phyloP scores from a whole-genome alignment of 2,329 filamentous ascomycete genomes.

The Nothophoma quercina region DNA sequence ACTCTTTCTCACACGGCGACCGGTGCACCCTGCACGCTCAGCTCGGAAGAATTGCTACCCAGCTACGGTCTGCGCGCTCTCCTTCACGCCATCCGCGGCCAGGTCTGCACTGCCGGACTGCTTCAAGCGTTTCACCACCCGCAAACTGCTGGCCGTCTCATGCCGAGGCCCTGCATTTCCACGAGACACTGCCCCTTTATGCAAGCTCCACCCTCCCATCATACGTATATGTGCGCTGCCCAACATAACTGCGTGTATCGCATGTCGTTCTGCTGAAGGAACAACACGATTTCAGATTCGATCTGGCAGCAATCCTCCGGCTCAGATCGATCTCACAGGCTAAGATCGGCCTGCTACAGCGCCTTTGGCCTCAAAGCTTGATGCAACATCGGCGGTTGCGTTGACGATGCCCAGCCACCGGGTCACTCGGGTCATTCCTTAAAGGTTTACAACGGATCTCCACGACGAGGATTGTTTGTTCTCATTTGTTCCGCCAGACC shows the following conservation, averaged over 20 bases:
- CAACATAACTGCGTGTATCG: slow-evolving; percentile 5
- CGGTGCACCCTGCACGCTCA: slow-evolving; percentile 9
- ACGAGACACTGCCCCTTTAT: slow-evolving; percentile 34
- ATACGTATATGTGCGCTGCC: slow-evolving; percentile 1
- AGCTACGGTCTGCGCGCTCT: slow-evolving; percentile 9
- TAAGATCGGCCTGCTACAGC: slow-evolving; percentile 17
- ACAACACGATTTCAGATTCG: background rate
- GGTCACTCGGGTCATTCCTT: background rate
- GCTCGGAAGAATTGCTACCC: slow-evolving; percentile 17
- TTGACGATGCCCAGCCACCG: slow-evolving; percentile 15
- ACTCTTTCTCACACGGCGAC: slow-evolving; percentile 13
- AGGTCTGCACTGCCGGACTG: slow-evolving; percentile 17
- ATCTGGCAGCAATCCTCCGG: slow-evolving; percentile 8
- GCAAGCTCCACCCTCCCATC: slow-evolving; percentile 21
- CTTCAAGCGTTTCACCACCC: slow-evolving; percentile 29
- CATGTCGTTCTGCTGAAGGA: background rate
- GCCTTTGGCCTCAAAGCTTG: slow-evolving; percentile 9
- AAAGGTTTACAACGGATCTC: background rate
- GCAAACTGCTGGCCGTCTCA: slow-evolving; percentile 25
- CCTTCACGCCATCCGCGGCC: slow-evolving; percentile 7
- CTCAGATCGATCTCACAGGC: slow-evolving; percentile 14
- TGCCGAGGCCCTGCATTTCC: slow-evolving; percentile 25
- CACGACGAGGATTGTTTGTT: background rate
- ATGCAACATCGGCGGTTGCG: slow-evolving; percentile 16
- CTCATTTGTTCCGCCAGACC: slow-evolving; percentile 1